A percentile compares a stretch with the other conserved stretches of the same genome.
phyloP scores from a whole-genome alignment of 2,329 filamentous ascomycete genomes.

The Fusarium foetens region DNA sequence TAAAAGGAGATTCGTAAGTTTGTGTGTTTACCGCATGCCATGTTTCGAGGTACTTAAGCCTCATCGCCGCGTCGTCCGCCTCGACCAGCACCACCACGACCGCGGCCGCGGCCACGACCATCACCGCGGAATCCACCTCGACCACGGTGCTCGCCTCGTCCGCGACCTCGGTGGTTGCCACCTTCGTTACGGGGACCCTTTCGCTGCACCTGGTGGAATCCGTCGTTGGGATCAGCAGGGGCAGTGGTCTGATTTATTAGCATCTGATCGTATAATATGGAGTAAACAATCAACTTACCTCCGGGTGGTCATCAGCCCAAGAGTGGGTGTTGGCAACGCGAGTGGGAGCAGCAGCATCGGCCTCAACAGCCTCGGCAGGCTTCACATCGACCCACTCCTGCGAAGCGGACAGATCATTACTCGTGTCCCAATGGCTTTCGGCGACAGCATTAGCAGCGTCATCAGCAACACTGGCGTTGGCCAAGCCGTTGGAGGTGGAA shows the following conservation, averaged over 20 bases:
- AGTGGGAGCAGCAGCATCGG: conserved; percentile 71
- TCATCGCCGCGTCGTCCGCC: conserved; percentile 54
- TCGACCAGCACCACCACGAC: conserved; percentile 51
- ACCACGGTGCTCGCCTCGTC: conserved; percentile 62
- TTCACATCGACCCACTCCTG: conserved; percentile 79
- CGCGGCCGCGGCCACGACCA: conserved; percentile 56
- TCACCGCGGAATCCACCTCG: conserved; percentile 63
- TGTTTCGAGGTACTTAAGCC: conserved; percentile 47
- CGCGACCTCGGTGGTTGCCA: conserved; percentile 54
- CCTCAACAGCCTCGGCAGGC: conserved; percentile 78
- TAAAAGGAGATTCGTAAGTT: conserved; percentile 45
- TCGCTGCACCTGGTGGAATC: conserved; percentile 77
- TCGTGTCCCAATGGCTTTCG: conserved; percentile 72
- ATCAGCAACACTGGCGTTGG: conserved; percentile 63
- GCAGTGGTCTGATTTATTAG: conserved; percentile 48
- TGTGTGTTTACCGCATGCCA: conserved; percentile 42
- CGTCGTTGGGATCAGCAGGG: conserved; percentile 64
- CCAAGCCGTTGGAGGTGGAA: conserved; percentile 54
- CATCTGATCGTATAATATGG: neutral
- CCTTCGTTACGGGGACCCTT: conserved; percentile 66
- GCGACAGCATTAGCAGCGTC: conserved; percentile 69
- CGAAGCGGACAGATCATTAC: conserved; percentile 56
- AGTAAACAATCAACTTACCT: conserved; percentile 50
- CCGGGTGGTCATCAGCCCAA: conserved; percentile 85
- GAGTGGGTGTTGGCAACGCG: conserved; percentile 68